Conservation (phyloP, 2,329 filamentous ascomycete genomes). For the Aureobasidium sp. region DNA sequence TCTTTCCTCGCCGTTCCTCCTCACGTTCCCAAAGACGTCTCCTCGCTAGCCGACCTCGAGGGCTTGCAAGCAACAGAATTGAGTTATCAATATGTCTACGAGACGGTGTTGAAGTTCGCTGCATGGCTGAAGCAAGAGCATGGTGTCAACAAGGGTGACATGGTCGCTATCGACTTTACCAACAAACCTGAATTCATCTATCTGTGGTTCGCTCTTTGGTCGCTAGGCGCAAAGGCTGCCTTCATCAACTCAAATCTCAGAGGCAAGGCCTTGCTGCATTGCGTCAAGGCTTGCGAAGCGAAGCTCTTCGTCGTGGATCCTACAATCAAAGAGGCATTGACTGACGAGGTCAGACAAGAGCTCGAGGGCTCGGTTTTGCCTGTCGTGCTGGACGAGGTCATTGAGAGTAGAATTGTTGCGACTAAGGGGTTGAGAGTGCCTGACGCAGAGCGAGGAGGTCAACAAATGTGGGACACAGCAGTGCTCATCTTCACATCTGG, state of each 20-base stretch:
- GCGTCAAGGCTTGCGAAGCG: conserved; percentile 60
- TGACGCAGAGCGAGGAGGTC: conserved; percentile 26
- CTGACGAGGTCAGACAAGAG: conserved; percentile 43
- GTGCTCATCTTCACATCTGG: conserved; percentile 80
- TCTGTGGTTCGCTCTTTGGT: conserved; percentile 71
- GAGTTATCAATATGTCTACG: conserved; percentile 71
- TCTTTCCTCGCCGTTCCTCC: conserved; percentile 28
- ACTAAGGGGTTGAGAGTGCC: conserved; percentile 25
- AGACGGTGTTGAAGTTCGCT: conserved; percentile 63
- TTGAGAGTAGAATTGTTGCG: conserved; percentile 39
- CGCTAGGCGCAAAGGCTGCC: conserved; percentile 72
- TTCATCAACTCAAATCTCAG: conserved; percentile 84
- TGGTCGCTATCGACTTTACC: conserved; percentile 74
- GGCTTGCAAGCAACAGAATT: conserved; percentile 38
- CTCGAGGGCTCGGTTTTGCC: conserved; percentile 43
- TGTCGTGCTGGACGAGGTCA: conserved; percentile 56
- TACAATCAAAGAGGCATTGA: conserved; percentile 48
- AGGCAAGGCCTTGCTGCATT: conserved; percentile 65
- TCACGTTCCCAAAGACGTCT: conserved; percentile 21
- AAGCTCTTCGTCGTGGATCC: conserved; percentile 64
- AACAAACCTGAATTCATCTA: conserved; percentile 76
- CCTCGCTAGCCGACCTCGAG: conserved; percentile 8
- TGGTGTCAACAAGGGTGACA: conserved; percentile 60
- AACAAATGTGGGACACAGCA: conserved; percentile 46
- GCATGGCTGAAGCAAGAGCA: conserved; percentile 62